These are phyloP conservation scores for Pholiota molesta DNA, from an alignment of 768 basidiomycete species.

Conservation along the genomic window DNA sequence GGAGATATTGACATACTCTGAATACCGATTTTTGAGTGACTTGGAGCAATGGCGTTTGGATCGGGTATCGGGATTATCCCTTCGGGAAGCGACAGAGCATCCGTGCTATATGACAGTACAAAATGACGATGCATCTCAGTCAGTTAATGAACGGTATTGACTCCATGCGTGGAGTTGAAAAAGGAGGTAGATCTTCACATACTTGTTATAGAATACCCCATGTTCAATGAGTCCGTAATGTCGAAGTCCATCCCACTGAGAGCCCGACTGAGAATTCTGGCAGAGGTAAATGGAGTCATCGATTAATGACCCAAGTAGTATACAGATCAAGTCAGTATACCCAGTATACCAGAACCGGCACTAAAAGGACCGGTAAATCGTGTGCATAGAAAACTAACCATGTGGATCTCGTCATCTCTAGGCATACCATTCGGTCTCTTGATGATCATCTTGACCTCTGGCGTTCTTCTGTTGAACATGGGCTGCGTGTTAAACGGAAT, in stretches of 20 bases:
- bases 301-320: background rate
- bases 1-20: slow-evolving; percentile 53
- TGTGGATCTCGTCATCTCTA: slow-evolving; percentile 58
- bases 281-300: slow-evolving; percentile 1
- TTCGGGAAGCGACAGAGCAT: slow-evolving; percentile 40
- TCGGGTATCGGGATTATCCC: slow-evolving; percentile 52
- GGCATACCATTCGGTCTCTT: slow-evolving; percentile 26
- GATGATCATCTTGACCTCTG: slow-evolving; percentile 48
- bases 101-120: slow-evolving; percentile 19
- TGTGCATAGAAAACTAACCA: slow-evolving; percentile 36
- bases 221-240: slow-evolving; percentile 59
- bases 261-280: slow-evolving; percentile 72
- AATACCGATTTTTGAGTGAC: slow-evolving; percentile 57
- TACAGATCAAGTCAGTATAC: background rate
- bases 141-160: background rate
- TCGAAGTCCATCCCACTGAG: slow-evolving; percentile 71
- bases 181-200: slow-evolving; percentile 22
- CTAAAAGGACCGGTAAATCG: background rate
- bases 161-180: background rate
- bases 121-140: background rate
- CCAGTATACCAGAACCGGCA: background rate
- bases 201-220: slow-evolving; percentile 65
- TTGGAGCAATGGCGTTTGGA: slow-evolving; percentile 50
- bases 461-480: slow-evolving; percentile 54
- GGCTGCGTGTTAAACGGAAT: slow-evolving; percentile 41